Conservation (phyloP, 306 rosid species). For the Morella rubra region DNA sequence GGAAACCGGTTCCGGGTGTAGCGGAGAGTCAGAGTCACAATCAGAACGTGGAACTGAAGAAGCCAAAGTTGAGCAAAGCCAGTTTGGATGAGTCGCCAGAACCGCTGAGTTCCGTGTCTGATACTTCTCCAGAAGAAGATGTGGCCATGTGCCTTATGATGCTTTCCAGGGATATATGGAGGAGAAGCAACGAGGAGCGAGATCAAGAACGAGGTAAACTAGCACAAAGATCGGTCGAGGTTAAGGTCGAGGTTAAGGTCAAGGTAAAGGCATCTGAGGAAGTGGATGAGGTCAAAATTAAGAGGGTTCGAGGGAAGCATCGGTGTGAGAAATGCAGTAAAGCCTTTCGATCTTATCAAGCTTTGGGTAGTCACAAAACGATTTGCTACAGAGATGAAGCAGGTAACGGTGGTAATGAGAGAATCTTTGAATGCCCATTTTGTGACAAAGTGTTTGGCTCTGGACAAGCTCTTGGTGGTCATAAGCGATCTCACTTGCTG, state of each 20-base stretch:
- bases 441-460: slow-evolving; percentile 70
- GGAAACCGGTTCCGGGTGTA: slow-evolving; percentile 22
- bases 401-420: slow-evolving; percentile 11
- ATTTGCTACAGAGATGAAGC: slow-evolving; percentile 37
- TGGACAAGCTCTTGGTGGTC: slow-evolving; percentile 94
- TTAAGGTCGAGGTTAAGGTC: background rate
- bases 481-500: slow-evolving; percentile 72
- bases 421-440: slow-evolving; percentile 68
- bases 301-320: slow-evolving; percentile 42
- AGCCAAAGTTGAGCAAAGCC: slow-evolving; percentile 28
- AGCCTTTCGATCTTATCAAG: slow-evolving; percentile 60
- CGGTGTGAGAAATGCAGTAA: slow-evolving; percentile 55
- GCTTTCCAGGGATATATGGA: slow-evolving; percentile 77
- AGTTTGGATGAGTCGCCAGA: slow-evolving; percentile 42
- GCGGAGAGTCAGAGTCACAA: slow-evolving; percentile 18
- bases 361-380: slow-evolving; percentile 60
- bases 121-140: slow-evolving; percentile 67
- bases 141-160: slow-evolving; percentile 77
- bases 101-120: slow-evolving; percentile 61
- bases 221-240: slow-evolving; percentile 2
- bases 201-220: slow-evolving; percentile 24
- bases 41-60: slow-evolving; percentile 18
- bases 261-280: background rate
- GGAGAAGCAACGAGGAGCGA: slow-evolving; percentile 10
- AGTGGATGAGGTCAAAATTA: slow-evolving; percentile 35